These are phyloP conservation scores for Sporothrix euskadiensis DNA, from an alignment of 2,329 filamentous ascomycete genomes.

Conservation along the genomic window DNA sequence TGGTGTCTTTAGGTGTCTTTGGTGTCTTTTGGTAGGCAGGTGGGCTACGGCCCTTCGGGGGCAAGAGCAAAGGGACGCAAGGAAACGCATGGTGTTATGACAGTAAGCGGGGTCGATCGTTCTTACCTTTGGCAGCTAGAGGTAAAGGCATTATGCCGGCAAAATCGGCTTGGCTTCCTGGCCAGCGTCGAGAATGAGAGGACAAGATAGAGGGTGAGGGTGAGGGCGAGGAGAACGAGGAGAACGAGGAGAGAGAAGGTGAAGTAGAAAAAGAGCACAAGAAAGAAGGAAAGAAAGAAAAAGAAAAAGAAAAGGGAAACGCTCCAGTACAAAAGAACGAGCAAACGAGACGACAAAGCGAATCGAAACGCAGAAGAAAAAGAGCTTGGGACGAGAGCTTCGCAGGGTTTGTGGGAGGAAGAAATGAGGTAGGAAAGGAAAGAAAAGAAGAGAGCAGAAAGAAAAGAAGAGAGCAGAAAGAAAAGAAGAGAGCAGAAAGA, in stretches of 20 bases:
- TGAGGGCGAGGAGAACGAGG: background rate
- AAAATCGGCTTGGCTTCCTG: conserved; percentile 22
- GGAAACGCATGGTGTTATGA: conserved; percentile 1
- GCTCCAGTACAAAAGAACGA: background rate
- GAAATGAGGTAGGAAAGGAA: background rate
- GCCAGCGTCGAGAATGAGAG: background rate
- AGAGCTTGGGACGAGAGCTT: background rate
- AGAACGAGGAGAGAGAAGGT: conserved; percentile 8
- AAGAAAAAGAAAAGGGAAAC: background rate
- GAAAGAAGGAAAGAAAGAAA: background rate
- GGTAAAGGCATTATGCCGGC: conserved; percentile 41
- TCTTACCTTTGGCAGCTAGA: conserved; percentile 45
- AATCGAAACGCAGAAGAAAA: background rate
- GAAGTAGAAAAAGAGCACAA: background rate
- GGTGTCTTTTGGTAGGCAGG: background rate
- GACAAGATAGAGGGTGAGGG: background rate
- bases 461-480: background rate
- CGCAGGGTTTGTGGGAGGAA: background rate
- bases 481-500: background rate
- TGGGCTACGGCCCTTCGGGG: background rate
- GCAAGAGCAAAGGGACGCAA: background rate
- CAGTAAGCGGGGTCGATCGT: conserved; percentile 32
- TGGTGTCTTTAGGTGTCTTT: background rate
- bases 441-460: background rate
- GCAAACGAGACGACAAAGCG: background rate